These are phyloP conservation scores for Chlorencoelia australis DNA, from an alignment of 2,329 filamentous ascomycete genomes.

Conservation along the genomic window DNA sequence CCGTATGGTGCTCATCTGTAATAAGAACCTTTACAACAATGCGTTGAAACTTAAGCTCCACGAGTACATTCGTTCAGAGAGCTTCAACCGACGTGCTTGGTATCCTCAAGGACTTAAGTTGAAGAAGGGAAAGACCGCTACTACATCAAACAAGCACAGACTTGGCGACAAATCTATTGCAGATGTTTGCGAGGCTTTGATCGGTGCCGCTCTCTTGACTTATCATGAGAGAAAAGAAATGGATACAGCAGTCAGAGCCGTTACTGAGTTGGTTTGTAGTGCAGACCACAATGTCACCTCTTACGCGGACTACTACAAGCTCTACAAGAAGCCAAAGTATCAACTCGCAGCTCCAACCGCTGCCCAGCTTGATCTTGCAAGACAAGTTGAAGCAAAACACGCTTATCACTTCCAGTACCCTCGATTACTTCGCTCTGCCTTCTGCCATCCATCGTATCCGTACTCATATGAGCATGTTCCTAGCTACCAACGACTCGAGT, in stretches of 20 bases:
- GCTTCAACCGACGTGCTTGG: conserved; percentile 71
- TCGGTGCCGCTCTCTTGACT: conserved; percentile 68
- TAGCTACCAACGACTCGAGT: conserved; percentile 84
- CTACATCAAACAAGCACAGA: conserved; percentile 46
- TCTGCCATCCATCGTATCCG: conserved; percentile 78
- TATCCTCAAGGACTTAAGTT: conserved; percentile 74
- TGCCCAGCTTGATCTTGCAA: conserved; percentile 57
- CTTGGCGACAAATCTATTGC: conserved; percentile 85
- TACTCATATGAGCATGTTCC: conserved; percentile 68
- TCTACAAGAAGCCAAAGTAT: conserved; percentile 62
- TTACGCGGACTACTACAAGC: conserved; percentile 64
- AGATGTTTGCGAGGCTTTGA: conserved; percentile 89
- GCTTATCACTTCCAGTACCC: conserved; percentile 64
- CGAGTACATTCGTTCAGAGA: conserved; percentile 71
- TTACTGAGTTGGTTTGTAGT: conserved; percentile 60
- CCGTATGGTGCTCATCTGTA: conserved; percentile 85
- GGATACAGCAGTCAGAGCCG: conserved; percentile 50
- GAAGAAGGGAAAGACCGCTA: conserved; percentile 58
- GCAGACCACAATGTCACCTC: conserved; percentile 56
- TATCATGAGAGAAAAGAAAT: conserved; percentile 32
- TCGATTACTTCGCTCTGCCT: conserved; percentile 69
- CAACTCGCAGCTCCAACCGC: conserved; percentile 53
- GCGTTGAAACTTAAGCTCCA: conserved; percentile 58
- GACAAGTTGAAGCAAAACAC: conserved; percentile 47
- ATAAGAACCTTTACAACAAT: conserved; percentile 75